phyloP scores from a whole-genome alignment of 1,284 basidiomycete species.

The Malassezia restricta region DNA sequence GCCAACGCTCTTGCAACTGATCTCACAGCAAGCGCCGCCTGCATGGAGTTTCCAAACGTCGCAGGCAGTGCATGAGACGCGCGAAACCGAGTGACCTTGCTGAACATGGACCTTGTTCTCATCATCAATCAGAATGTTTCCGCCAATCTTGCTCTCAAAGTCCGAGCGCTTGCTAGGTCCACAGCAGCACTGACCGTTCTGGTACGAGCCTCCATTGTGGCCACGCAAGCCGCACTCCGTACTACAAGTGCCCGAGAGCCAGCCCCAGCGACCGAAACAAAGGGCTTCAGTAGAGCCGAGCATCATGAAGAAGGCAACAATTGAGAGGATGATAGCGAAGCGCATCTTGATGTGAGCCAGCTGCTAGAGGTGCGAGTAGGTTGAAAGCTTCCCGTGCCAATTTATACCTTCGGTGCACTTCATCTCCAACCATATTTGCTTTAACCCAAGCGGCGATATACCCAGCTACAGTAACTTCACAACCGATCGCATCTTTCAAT shows the following conservation, averaged over 20 bases:
- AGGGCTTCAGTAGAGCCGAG: neutral
- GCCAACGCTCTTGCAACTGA: neutral
- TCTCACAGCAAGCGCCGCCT: neutral
- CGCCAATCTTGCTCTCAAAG: neutral
- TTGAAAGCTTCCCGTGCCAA: no score
- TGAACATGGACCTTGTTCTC: neutral
- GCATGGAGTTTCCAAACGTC: neutral
- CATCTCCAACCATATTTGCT: no score
- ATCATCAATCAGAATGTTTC: neutral
- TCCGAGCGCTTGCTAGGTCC: neutral
- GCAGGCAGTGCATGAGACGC: neutral
- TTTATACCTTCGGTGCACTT: no score
- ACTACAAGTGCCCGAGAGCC: neutral
- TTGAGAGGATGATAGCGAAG: neutral
- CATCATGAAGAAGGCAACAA: neutral
- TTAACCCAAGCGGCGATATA: no score
- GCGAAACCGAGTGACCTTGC: neutral
- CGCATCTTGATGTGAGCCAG: neutral
- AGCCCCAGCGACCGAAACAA: neutral
- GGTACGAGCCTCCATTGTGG: neutral
- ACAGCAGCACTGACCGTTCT: constrained; percentile 1
- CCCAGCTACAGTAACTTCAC: no score
- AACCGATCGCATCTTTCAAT: no score
- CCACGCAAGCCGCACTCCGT: neutral
- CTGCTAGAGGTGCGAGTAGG: no score